phyloP scores from a whole-genome alignment of 495 filamentous ascomycete genomes.

The Tetracladium setigerum region DNA sequence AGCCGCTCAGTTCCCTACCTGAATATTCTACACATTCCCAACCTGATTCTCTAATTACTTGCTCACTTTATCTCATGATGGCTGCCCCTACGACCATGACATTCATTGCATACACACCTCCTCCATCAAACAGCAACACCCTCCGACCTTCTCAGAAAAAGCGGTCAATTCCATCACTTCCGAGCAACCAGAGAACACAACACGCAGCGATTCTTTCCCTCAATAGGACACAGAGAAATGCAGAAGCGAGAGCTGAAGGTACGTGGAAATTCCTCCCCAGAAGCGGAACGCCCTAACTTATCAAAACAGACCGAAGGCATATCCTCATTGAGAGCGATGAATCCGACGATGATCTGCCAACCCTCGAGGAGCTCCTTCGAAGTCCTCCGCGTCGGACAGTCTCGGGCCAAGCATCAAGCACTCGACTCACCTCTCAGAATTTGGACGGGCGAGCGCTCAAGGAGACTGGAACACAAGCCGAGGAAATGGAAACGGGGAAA shows the following conservation, averaged over 20 bases:
- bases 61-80: slow-evolving; percentile 11
- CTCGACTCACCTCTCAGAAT: too few relatives aligned
- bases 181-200: slow-evolving; percentile 11
- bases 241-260: slow-evolving; percentile 11
- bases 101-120: slow-evolving; percentile 14
- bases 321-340: too few relatives aligned
- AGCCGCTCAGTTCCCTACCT: slow-evolving; percentile 18
- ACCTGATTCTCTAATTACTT: slow-evolving; percentile 10
- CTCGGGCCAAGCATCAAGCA: too few relatives aligned
- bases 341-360: too few relatives aligned
- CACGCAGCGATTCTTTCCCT: slow-evolving; percentile 2
- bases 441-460: too few relatives aligned
- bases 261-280: too few relatives aligned
- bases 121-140: slow-evolving; percentile 11
- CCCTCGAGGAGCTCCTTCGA: too few relatives aligned
- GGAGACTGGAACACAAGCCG: slow-evolving; percentile 2
- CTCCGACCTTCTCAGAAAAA: slow-evolving; percentile 6
- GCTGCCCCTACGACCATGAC: slow-evolving; percentile 10
- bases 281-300: neutral
- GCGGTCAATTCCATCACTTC: slow-evolving; percentile 6
- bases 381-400: too few relatives aligned
- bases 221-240: slow-evolving; percentile 4
- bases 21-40: slow-evolving; percentile 11
- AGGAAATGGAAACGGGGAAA: slow-evolving; percentile 1
- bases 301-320: slow-evolving; percentile 1